Base-by-base conservation (phyloP, 2,329 filamentous ascomycete genomes). In the Penicillium sp. region DNA sequence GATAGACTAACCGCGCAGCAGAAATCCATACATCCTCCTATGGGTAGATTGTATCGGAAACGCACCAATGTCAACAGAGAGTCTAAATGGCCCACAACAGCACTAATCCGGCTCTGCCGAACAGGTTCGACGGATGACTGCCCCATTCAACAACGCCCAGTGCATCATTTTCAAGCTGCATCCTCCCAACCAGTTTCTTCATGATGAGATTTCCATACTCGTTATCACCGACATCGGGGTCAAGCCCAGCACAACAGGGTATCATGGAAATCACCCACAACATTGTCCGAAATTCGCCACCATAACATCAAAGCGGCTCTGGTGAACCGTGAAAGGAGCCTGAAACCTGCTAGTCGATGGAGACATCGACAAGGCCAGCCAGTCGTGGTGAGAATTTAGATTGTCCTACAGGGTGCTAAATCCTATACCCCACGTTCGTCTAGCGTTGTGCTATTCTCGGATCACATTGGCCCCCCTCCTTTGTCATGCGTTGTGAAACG, bases 301-400 rank as follows among this genome's bases (percentile, higher is more conserved):
- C 31, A 36, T 49, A 53, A 49, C 47, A 49, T 50, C 46, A 36
- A 58, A 54, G 59, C 61, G 60, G 54, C 50, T 61, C 62, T 64
- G 27, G 36, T 40, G 33, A 35, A 22, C 52, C 41, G 36, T 40
- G 33, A 35, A 35, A 53, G 47, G 22, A 56, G 7, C 18, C 35
- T 60, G 62, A 62, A 62, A 60, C 56, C 56, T 60, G 27, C 63
- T 65, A 65, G 59, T 62, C 47, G 50, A 55, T 56, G 60, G 56
- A 58, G 56, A 46, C 47, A 10, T 43, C 43, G 27, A 49, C 44
- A 40, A 49, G 52, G 43, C 40, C 13, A 22, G 22, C 60, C 60
- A 63, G 43, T 63, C 37, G 50, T 14, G 56, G 57, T 64, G 44
- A 58, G 24, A 40, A 43, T 50, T 40, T 16, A 24, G 47, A 22